Base-by-base conservation (phyloP, 495 filamentous ascomycete species). In the Tuber aestivum region DNA sequence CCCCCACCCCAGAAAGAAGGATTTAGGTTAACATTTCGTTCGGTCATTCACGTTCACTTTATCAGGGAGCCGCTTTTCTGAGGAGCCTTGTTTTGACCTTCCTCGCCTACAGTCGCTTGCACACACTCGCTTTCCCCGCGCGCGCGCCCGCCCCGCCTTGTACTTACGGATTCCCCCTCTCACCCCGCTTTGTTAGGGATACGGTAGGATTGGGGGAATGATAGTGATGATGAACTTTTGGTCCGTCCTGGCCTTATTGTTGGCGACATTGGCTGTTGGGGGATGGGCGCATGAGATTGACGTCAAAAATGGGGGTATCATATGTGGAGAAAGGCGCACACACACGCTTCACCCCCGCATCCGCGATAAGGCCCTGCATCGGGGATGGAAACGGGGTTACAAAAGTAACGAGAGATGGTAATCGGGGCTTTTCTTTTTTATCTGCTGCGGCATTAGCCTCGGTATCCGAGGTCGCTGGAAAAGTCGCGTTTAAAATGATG, bases 401-500 rank as follows among this genome's bases (percentile, higher is more conserved):
- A 32, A 32, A 27, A 65, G 56, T 3, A 12, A 12, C 56, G 27
- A 18, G 21, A 50, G 56, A 65, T 65, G 27, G 27, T 65, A 35
- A 65, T 27, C 56, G 16, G 56, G 27, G 56, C 35, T 65, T 32
- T 65, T 65, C 12, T 65, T 65, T 56, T 56, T 27, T 27, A 65
- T 65, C 56, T 65, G 2, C n/a, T n/a, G 56, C 12, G 56, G 35
- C 56, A 92, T 91, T 89, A 80, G 78, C 50, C 1, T 92, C 91
- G 2, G 86, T 94, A 75, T 90, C 88, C 80, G 77, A 86, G 78
- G 88, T 90, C 44, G 89, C 92, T 14, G 87, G 85, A 69, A 85
- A 86, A 50, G 84, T 88, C 69, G 86, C 89, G 1, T 83, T 89
- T 71, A 90, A 90, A 72, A 88, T 93, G 85, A 91, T 93, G 87